phyloP scores from a whole-genome alignment of 2,329 filamentous ascomycete species.

The Calonectria pseudoreteaudii region DNA sequence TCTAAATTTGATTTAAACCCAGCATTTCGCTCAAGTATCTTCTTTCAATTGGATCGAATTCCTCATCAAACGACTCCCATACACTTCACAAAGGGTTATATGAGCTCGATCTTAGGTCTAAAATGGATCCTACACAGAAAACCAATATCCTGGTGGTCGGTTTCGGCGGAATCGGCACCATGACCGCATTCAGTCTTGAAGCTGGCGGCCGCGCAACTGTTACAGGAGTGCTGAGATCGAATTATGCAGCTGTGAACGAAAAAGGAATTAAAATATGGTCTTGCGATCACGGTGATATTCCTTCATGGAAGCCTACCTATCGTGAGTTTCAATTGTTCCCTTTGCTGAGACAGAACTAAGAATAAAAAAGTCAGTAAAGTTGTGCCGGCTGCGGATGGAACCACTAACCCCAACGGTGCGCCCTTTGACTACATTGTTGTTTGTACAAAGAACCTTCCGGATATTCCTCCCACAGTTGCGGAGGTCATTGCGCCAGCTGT shows the following conservation, averaged over 20 bases:
- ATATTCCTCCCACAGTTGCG: conserved; percentile 59
- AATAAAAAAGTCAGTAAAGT: not conserved
- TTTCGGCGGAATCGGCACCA: not conserved
- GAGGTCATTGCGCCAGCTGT: conserved; percentile 64
- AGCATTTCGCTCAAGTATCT: not conserved
- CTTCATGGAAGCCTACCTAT: not conserved
- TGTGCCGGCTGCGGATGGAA: not conserved
- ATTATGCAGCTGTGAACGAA: not conserved
- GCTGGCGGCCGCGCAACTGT: not conserved
- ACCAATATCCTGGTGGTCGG: conserved; percentile 3
- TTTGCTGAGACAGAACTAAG: not conserved
- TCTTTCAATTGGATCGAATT: too few relatives aligned
- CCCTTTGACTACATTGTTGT: conserved; percentile 67
- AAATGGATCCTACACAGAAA: not conserved
- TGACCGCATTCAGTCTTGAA: not conserved
- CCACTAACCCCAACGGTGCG: not conserved
- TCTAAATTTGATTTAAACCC: not conserved
- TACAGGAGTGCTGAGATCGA: not conserved
- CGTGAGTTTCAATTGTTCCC: not conserved
- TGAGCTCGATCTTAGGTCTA: not conserved
- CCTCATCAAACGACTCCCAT: too few relatives aligned
- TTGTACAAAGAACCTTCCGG: conserved; percentile 69
- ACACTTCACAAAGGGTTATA: not conserved
- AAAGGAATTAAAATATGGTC: not conserved
- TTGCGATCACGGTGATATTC: not conserved